Evolutionary conservation across 371 early-diverging fungal genomes (phyloP), one percentile per base, ranked within the genome.

Genomic region (Smittium mucronatum): DNA sequence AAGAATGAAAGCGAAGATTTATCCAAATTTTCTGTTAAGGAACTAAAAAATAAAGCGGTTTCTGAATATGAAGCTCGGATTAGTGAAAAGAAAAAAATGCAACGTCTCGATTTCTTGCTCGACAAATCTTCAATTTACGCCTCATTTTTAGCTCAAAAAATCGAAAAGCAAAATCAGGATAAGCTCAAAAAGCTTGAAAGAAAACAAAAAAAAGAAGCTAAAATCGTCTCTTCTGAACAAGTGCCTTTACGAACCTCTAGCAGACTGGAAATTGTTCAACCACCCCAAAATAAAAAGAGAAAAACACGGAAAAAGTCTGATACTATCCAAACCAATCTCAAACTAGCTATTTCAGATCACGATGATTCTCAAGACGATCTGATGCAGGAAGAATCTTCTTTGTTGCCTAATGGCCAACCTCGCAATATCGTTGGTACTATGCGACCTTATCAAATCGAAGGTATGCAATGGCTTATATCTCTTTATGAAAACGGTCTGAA

Each of bases 391-490:
- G 65, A 71, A 67, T 67, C 69, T 63, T 58, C 64, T 36, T 70
- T 58, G 26, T 64, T 57, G 57, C 69, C 70, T 26, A n/a, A 34
- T 17, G 71, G 73, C 68, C 58, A 73, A 17, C 75, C 73, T 30
- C 64, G 71, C 36, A 31, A 32, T 21, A 75, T 69, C 28, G 93
- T 92, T 59, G 94, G 93, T 68, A 76, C 82, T 8, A 81, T 98
- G 76, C 89, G 93, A 57, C 92, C 93, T 66, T 95, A 99, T 79
- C 99, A 99, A 81, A 74, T 98, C 59, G 91, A 92, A 8, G 99
- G 99, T 65, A 86, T 98, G 36, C 96, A 99, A 78, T 99, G 99
- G 99, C 82, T 99, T 71, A 89, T 95, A 35, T 93, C 92, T 72
- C 82, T 99, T 30, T 98, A 94, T 83, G 94, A 98, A 70, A 94